Conservation (phyloP, 305 asterid genomes). For the Solanum hybrid region DNA sequence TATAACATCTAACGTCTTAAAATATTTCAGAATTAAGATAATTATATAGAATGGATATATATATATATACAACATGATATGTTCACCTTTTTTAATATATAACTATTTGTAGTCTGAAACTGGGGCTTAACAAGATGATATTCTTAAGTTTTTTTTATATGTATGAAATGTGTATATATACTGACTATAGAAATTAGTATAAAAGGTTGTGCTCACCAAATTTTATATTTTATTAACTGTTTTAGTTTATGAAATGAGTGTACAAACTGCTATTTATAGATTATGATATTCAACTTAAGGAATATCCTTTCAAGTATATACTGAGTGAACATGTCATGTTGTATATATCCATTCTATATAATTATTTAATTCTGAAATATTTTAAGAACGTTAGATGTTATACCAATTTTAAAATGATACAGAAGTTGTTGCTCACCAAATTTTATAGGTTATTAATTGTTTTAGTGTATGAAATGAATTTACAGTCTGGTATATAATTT, state of each 20-base stretch:
- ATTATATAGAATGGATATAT: neutral
- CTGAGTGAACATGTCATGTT: neutral
- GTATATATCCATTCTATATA: neutral
- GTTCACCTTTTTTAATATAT: neutral
- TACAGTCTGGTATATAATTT: neutral
- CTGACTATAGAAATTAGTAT: neutral
- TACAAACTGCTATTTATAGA: neutral
- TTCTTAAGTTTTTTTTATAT: neutral
- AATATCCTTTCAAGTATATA: neutral
- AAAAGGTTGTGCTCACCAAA: neutral
- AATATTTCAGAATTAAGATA: too few species aligned
- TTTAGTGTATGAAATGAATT: too few species aligned
- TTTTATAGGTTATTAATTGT: too few species aligned
- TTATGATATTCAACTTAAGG: neutral
- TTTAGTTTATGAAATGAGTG: neutral
- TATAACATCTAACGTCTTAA: neutral
- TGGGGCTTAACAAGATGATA: neutral
- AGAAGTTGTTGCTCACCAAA: neutral
- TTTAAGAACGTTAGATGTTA: neutral
- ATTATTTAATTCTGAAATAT: neutral
- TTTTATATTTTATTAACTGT: too few species aligned
- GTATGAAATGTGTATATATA: neutral
- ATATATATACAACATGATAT: neutral
- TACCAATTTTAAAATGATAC: neutral
- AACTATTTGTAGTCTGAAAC: neutral